Conservation (phyloP, 108 stramenopile genomes). For the Heterococcus sp. region DNA sequence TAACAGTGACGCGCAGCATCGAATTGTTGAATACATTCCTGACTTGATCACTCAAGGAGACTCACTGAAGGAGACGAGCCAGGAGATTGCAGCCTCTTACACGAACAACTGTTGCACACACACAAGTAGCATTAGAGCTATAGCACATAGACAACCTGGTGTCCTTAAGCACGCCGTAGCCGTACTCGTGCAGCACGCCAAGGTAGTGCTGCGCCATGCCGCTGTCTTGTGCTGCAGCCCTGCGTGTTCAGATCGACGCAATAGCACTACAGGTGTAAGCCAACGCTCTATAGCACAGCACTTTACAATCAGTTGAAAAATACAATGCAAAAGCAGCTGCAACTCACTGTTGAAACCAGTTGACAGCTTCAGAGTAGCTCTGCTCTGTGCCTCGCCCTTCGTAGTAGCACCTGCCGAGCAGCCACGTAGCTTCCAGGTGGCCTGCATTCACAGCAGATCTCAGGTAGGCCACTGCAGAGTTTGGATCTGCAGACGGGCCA, state of each 20-base stretch:
- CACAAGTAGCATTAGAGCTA: too few species aligned
- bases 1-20: too few species aligned
- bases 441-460: constrained; percentile 16
- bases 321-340: neutral
- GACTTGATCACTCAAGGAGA: too few species aligned
- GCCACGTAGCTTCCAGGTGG: constrained; percentile 38
- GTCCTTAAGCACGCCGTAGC: neutral
- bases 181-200: neutral
- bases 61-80: too few species aligned
- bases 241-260: neutral
- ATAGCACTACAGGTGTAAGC: neutral
- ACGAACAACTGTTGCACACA: too few species aligned
- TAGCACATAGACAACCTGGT: too few species aligned
- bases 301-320: neutral
- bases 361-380: neutral
- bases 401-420: constrained; percentile 24
- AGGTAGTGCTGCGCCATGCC: neutral
- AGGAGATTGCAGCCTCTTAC: too few species aligned
- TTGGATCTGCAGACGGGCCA: constrained; percentile 10
- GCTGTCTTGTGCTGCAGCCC: neutral
- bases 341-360: neutral
- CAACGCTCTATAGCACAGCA: neutral
- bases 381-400: neutral
- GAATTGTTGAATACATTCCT: too few species aligned
- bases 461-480: constrained; percentile 34